Evolutionary conservation across 2,329 filamentous ascomycete species (phyloP).

Genomic region (Talaromyces pinophilus): DNA sequence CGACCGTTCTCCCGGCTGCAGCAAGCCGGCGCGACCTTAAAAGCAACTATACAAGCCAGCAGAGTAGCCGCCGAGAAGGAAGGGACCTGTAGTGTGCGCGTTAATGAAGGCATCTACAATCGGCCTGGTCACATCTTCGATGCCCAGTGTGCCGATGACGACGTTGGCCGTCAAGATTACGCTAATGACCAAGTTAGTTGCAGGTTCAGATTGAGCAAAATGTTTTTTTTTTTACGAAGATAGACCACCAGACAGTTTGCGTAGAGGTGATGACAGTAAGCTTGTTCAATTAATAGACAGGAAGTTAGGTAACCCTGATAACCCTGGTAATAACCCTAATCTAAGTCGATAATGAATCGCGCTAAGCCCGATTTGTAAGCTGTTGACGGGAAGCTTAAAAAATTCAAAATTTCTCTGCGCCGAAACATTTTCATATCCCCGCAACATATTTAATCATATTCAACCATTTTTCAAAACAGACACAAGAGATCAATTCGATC

Average conservation of each 20-base stretch:
- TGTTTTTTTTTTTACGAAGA: not conserved
- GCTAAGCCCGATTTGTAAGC: constrained; percentile 28
- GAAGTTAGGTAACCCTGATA: not conserved
- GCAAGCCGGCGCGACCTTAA: not conserved
- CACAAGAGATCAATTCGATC: not conserved
- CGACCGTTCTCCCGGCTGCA: not conserved
- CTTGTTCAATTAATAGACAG: not conserved
- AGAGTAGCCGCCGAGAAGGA: not conserved
- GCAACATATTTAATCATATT: not conserved
- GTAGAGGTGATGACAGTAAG: not conserved
- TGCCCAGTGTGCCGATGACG: not conserved
- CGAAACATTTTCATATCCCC: not conserved
- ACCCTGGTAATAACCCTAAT: not conserved
- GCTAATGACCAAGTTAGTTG: not conserved
- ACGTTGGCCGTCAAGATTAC: not conserved
- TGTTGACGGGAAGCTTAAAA: constrained; percentile 23
- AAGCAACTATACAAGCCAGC: not conserved
- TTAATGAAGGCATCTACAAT: not conserved
- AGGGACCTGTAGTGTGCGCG: not conserved
- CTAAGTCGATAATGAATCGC: constrained; percentile 6
- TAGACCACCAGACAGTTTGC: not conserved
- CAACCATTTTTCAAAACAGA: not conserved
- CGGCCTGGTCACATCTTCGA: not conserved
- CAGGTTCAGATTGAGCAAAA: not conserved
- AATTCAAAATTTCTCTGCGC: constrained; percentile 24